These are phyloP conservation scores for Chamaenerion angustifolium DNA, from an alignment of 345 rosid genomes.

Conservation along the genomic window DNA sequence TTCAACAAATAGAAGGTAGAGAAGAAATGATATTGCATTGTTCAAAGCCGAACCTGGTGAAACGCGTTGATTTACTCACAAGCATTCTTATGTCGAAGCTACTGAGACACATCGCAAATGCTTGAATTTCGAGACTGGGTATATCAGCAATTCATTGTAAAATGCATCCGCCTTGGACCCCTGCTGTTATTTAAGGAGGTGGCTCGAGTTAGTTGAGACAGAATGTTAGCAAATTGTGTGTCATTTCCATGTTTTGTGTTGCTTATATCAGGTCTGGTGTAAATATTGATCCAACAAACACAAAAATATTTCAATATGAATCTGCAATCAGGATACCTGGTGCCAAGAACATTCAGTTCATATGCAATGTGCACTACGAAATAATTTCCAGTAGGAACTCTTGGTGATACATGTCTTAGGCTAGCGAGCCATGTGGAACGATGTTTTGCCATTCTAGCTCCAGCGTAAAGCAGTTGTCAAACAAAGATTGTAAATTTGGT, in stretches of 20 bases:
- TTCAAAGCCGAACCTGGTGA: neutral
- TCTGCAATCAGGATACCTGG: constrained; percentile 27
- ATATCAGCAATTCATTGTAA: constrained; percentile 92
- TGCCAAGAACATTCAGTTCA: constrained; percentile 76
- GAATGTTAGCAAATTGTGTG: too few relatives aligned
- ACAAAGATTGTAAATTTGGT: constrained; percentile 87
- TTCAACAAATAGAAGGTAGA: too few relatives aligned
- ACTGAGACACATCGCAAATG: constrained; percentile 94
- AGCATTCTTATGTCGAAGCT: constrained; percentile 96
- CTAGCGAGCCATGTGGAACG: constrained; percentile 53
- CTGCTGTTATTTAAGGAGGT: constrained; percentile 18
- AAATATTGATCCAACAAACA: neutral
- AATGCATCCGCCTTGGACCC: constrained; percentile 97
- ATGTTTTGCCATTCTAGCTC: constrained; percentile 41
- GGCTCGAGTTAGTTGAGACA: too few relatives aligned
- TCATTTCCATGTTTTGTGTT: too few relatives aligned
- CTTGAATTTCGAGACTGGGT: constrained; percentile 90
- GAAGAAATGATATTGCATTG: too few relatives aligned
- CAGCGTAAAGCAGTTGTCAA: constrained; percentile 53
- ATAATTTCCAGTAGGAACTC: constrained; percentile 58
- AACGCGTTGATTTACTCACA: constrained; percentile 29
- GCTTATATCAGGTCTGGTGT: too few relatives aligned
- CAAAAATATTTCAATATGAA: neutral
- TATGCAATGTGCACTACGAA: constrained; percentile 63
- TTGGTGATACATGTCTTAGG: constrained; percentile 61